Conservation (phyloP, 495 filamentous ascomycete species). For the Lasiosphaeriaceae sp. region DNA sequence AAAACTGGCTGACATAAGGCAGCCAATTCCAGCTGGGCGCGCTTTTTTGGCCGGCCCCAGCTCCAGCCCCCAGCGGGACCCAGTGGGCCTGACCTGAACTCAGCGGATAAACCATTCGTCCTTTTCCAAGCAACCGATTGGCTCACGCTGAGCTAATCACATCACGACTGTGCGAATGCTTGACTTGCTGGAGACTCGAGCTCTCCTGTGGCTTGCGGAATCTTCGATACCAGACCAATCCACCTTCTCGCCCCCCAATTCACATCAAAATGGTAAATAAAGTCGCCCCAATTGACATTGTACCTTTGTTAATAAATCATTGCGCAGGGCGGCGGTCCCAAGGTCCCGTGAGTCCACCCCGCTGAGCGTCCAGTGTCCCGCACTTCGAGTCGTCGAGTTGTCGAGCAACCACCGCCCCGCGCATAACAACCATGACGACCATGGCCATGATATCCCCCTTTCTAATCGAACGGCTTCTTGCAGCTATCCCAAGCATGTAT, state of each 20-base stretch:
- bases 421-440: neutral
- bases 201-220: slow-evolving; percentile 2
- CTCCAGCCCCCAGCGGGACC: too few species aligned
- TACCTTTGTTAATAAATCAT: slow-evolving; percentile 39
- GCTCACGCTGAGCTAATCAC: neutral
- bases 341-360: slow-evolving; percentile 73
- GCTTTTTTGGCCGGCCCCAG: neutral
- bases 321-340: slow-evolving; percentile 66
- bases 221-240: slow-evolving; percentile 8
- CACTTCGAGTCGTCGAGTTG: neutral
- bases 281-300: neutral
- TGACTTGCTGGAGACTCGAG: slow-evolving; percentile 4
- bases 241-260: slow-evolving; percentile 8
- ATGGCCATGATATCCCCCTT: too few species aligned
- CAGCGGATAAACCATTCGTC: neutral
- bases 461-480: slow-evolving; percentile 7
- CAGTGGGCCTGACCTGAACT: neutral
- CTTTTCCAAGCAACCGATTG: neutral
- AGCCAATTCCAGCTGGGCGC: neutral
- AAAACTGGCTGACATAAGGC: slow-evolving; percentile 22
- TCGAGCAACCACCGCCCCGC: slow-evolving; percentile 11
- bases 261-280: slow-evolving; percentile 30
- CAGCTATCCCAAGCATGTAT: slow-evolving; percentile 98
- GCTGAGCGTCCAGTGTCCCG: too few species aligned
- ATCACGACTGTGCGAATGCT: neutral